Percentiles rank a stretch among this genome's conserved stretches.
Conservation (phyloP, 176 grass and related monocot species). For the Cenchrus purpureus region DNA sequence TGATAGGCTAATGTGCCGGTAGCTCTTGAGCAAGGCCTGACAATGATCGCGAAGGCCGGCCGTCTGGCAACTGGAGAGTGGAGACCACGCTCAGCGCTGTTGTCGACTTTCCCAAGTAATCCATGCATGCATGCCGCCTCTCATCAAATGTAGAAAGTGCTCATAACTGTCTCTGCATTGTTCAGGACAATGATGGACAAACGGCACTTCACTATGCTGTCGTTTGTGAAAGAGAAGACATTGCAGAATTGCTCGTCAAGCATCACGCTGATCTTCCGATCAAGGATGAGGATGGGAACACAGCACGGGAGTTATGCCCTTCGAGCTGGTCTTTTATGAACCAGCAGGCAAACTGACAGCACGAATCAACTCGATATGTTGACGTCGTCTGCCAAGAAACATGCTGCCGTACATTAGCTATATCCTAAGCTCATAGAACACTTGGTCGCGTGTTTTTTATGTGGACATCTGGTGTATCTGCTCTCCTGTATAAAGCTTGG, state of each 20-base stretch:
- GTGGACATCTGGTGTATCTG: neutral
- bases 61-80: no score
- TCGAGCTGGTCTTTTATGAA: constrained; percentile 77
- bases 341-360: constrained; percentile 34
- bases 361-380: neutral
- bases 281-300: constrained; percentile 78
- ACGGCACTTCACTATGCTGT: constrained; percentile 85
- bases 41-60: no score
- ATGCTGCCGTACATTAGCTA: neutral
- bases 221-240: constrained; percentile 83
- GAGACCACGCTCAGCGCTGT: no score
- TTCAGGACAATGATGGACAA: constrained; percentile 91
- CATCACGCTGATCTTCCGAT: constrained; percentile 58
- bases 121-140: no score
- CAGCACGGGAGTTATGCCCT: constrained; percentile 54
- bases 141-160: no score
- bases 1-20: no score
- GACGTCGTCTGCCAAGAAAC: constrained; percentile 18
- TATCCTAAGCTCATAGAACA: neutral
- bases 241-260: constrained; percentile 75
- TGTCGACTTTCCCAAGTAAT: no score
- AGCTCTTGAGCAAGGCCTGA: no score
- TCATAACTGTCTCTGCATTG: neutral
- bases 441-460: neutral
- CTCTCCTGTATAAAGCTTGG: neutral